Base-by-base conservation (phyloP, 176 grass and related monocot genomes). In the Neostapfia colusana region DNA sequence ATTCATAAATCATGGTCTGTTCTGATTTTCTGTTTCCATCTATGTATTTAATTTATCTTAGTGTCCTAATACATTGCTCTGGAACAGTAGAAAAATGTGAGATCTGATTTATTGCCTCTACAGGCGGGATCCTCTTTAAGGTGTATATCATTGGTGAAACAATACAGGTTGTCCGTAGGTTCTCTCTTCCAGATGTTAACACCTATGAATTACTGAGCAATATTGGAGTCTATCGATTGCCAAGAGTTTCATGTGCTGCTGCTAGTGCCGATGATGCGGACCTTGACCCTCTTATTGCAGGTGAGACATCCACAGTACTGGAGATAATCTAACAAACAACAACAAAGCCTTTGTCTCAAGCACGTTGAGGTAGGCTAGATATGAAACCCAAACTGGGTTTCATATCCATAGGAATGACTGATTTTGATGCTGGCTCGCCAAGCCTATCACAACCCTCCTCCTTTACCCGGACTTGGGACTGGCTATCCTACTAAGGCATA, bases 111-210 rank as follows among this genome's bases (percentile, higher is more conserved):
- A 41, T 67, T 80, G 6, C 70, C 38, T 69, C 35, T 36, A 79
- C 70, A 93, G 91, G 91, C 6, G 91, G 91, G n/a, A 81, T 93
- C 45, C 74, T 93, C 64, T 93, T 93, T 78, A 93, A 93, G 85
- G 83, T 93, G 23, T 93, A 90, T 79, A 90, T 93, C 79, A 80
- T 93, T 55, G 88, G 88, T 12, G 91, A 93, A 70, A 55, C 79
- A 26, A 62, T 93, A 77, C 81, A 82, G 61, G 91, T 90, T 43
- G 82, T 93, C 25, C 85, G 91, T 27, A 75, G 91, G 18, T 88
- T 90, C 39, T 93, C 91, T 57, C 85, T 93, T 75, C 88, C 91
- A 53, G 88, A 93, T 74, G 84, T 88, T 74, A 82, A 88, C 54
- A 70, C 84, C 44, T 60, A 73, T 42, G 82, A 90, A 16, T 77